Conservation (phyloP, 805 yeast species). For the Novakomyces olei region DNA sequence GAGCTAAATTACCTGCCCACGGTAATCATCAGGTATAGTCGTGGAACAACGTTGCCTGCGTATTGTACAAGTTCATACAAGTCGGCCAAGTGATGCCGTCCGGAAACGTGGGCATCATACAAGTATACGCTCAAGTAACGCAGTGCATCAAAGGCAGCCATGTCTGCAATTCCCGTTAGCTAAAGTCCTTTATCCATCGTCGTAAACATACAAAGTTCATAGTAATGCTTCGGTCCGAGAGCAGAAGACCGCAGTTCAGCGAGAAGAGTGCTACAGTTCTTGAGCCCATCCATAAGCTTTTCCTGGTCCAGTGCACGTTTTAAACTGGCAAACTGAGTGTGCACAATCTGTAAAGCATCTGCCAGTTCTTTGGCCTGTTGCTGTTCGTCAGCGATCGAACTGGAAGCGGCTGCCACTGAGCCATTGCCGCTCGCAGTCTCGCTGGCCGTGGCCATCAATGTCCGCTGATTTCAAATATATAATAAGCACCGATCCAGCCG, state of each 20-base stretch:
- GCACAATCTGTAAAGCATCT: too few species aligned
- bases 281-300: slow-evolving; percentile 65
- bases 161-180: slow-evolving; percentile 10
- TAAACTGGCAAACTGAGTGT: too few species aligned
- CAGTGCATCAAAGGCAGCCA: slow-evolving; percentile 62
- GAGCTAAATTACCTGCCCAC: slow-evolving; percentile 44
- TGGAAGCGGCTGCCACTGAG: too few species aligned
- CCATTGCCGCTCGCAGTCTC: too few species aligned
- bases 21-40: slow-evolving; percentile 82
- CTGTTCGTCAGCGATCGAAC: too few species aligned
- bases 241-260: slow-evolving; percentile 58
- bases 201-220: slow-evolving; percentile 42
- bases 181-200: neutral
- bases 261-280: slow-evolving; percentile 63
- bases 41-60: slow-evolving; percentile 73
- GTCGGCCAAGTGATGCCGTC: slow-evolving; percentile 57
- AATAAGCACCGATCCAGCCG: too few species aligned
- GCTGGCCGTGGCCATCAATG: too few species aligned
- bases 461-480: too few species aligned
- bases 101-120: slow-evolving; percentile 31
- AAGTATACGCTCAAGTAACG: slow-evolving; percentile 43
- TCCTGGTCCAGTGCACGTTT: slow-evolving; percentile 45
- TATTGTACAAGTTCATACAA: slow-evolving; percentile 87
- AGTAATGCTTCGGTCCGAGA: slow-evolving; percentile 74
- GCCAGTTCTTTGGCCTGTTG: too few species aligned